Evolutionary conservation across 225 moss, liverwort and hornwort genomes (phyloP).

Genomic region (Polytrichum formosum): DNA sequence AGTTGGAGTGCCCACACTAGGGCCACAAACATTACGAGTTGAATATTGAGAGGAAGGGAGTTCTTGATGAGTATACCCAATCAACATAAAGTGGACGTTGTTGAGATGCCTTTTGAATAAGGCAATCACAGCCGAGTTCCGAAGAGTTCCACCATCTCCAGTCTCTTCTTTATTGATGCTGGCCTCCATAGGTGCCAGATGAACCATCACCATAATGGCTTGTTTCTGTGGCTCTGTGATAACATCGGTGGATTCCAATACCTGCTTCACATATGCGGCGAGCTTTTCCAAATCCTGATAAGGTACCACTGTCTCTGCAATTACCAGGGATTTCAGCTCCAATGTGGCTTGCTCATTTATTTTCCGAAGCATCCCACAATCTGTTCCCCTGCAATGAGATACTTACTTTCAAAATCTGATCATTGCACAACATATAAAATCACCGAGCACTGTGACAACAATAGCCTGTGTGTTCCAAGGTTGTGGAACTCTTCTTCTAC

Average conservation of each 20-base stretch:
- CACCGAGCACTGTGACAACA: no score
- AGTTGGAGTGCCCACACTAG: no score
- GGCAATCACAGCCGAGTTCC: slow-evolving; percentile 61
- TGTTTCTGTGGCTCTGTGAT: slow-evolving; percentile 46
- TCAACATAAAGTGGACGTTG: slow-evolving; percentile 79
- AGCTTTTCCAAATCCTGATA: slow-evolving; percentile 54
- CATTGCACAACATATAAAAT: no score
- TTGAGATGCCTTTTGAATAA: slow-evolving; percentile 53
- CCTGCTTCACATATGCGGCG: slow-evolving; percentile 48
- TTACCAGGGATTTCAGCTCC: slow-evolving; percentile 75
- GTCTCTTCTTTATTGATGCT: slow-evolving; percentile 66
- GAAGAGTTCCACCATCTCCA: slow-evolving; percentile 61
- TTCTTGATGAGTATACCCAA: slow-evolving; percentile 29
- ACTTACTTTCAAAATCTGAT: no score
- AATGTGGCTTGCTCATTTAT: slow-evolving; percentile 63
- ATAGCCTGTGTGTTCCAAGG: no score
- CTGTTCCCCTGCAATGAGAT: slow-evolving; percentile 42
- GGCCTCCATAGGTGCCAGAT: slow-evolving; percentile 65
- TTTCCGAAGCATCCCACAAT: slow-evolving; percentile 56
- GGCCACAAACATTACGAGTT: no score
- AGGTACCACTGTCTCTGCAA: slow-evolving; percentile 72
- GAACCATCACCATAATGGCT: slow-evolving; percentile 70
- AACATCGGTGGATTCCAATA: slow-evolving; percentile 64
- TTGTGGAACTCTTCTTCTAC: no score
- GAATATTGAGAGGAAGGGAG: no score